Conservation (phyloP, 2,329 filamentous ascomycete genomes). For the Colletotrichum phormii region DNA sequence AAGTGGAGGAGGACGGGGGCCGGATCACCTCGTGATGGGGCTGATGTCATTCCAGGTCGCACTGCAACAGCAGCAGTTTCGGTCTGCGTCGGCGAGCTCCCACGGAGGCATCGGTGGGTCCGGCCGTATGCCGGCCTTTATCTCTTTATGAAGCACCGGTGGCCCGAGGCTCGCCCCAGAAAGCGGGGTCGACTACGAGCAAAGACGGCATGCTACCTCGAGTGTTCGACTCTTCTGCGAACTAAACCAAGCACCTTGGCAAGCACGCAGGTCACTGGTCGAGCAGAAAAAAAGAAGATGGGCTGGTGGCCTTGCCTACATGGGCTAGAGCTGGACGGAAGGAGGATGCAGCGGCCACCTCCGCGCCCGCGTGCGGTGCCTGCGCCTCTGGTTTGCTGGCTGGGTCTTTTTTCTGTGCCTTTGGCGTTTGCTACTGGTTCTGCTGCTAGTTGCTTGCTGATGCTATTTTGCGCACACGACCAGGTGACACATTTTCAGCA, state of each 20-base stretch:
- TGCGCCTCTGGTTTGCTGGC: not conserved
- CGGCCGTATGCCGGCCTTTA: conserved; percentile 35
- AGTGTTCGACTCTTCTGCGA: not conserved
- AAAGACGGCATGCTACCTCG: not conserved
- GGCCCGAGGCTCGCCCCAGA: conserved; percentile 20
- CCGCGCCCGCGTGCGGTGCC: not conserved
- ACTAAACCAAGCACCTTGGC: not conserved
- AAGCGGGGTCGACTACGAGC: conserved; percentile 10
- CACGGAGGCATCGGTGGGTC: conserved; percentile 31
- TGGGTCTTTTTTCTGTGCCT: not conserved
- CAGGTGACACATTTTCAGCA: not conserved
- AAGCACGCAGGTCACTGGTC: not conserved
- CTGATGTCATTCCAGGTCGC: conserved; percentile 33
- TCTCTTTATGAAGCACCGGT: conserved; percentile 23
- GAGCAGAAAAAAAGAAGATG: not conserved
- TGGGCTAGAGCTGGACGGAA: not conserved
- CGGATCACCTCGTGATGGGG: conserved; percentile 19
- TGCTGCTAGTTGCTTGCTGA: not conserved
- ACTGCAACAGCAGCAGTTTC: conserved; percentile 28
- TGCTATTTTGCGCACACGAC: conserved; percentile 3
- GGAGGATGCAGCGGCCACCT: not conserved
- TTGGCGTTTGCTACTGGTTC: not conserved
- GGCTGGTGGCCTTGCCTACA: not conserved
- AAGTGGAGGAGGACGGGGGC: conserved; percentile 22
- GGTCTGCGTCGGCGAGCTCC: conserved; percentile 31